Conservation (phyloP, 331 rosid genomes). For the Rhamnella rubrinervis region DNA sequence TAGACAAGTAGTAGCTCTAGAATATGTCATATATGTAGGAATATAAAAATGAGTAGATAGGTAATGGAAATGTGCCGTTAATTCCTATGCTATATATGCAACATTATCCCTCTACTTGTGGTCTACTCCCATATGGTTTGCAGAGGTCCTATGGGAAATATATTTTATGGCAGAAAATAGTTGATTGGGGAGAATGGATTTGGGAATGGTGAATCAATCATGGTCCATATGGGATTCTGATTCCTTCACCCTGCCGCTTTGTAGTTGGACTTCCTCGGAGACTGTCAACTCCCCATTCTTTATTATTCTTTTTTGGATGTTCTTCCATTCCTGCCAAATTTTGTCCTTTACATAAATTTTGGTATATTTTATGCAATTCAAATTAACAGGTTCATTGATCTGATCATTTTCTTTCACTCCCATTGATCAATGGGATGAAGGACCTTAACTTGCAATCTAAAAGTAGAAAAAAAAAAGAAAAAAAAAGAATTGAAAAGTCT, state of each 20-base stretch:
- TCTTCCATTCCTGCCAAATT: neutral
- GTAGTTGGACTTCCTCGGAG: conserved; percentile 31
- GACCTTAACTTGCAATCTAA: no score
- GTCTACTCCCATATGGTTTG: conserved; percentile 6
- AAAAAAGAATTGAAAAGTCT: no score
- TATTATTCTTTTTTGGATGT: neutral
- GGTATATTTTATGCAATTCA: no score
- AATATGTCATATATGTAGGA: neutral
- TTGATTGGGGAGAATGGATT: conserved; percentile 52
- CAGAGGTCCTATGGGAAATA: conserved; percentile 3
- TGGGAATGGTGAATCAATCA: conserved; percentile 71
- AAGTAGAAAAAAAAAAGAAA: no score
- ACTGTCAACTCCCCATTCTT: neutral
- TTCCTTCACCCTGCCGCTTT: conserved; percentile 44
- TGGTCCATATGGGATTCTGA: conserved; percentile 60
- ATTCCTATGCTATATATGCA: neutral
- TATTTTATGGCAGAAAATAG: conserved; percentile 32
- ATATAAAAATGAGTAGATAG: neutral
- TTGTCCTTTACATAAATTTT: no score
- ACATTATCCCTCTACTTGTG: neutral
- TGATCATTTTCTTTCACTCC: no score
- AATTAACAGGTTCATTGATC: no score
- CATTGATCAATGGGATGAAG: no score
- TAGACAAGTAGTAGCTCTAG: no score
- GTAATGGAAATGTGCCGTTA: neutral